phyloP scores from a whole-genome alignment of 75 land plant species.

The Pseudotsuga menziesii region DNA sequence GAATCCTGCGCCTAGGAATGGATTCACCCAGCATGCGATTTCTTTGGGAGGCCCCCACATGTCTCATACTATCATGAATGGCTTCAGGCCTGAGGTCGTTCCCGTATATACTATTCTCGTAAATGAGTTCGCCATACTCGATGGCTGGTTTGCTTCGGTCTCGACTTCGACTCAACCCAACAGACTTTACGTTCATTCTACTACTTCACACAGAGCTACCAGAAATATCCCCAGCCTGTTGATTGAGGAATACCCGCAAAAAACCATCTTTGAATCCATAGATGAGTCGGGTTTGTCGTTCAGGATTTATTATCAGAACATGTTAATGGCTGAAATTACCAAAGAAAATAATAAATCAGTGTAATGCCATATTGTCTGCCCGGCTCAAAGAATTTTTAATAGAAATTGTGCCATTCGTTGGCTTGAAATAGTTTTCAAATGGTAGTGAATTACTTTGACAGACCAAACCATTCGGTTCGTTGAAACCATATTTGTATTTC shows the following conservation, averaged over 20 bases:
- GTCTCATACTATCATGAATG: slow-evolving; percentile 37
- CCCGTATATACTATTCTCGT: slow-evolving; percentile 33
- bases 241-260: slow-evolving; percentile 35
- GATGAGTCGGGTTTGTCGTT: slow-evolving; percentile 38
- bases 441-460: too few species aligned
- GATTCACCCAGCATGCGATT: slow-evolving; percentile 48
- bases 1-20: slow-evolving; percentile 31
- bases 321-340: too few species aligned
- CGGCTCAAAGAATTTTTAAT: too few species aligned
- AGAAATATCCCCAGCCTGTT: slow-evolving; percentile 26
- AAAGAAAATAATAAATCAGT: too few species aligned
- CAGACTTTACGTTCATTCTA: slow-evolving; percentile 47
- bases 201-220: slow-evolving; percentile 40
- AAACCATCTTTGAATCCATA: slow-evolving; percentile 56
- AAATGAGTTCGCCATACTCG: slow-evolving; percentile 42
- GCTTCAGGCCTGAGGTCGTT: slow-evolving; percentile 40
- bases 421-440: too few species aligned
- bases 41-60: slow-evolving; percentile 13
- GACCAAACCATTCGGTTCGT: too few species aligned
- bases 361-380: too few species aligned
- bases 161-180: slow-evolving; percentile 53
- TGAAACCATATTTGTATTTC: too few species aligned
- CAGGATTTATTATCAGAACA: slow-evolving; percentile 63
- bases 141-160: slow-evolving; percentile 51
- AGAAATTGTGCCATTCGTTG: too few species aligned